These are phyloP conservation scores for Anethum foeniculum DNA, from an alignment of 140 eudicot species.

Conservation along the genomic window DNA sequence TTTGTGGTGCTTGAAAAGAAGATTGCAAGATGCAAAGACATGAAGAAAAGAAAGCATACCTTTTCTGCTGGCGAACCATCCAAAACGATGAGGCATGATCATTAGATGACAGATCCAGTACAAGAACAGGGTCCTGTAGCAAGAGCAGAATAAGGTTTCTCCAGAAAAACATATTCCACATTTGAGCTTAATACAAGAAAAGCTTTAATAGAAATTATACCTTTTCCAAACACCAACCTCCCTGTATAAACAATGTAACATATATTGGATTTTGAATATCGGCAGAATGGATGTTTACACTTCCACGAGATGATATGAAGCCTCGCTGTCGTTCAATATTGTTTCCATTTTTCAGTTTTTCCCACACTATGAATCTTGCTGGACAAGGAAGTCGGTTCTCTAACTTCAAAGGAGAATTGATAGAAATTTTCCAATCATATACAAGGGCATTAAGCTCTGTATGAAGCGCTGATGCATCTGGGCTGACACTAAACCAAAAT, in stretches of 20 bases:
- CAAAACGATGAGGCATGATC: constrained; percentile 83
- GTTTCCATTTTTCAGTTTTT: constrained; percentile 48
- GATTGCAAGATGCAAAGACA: neutral
- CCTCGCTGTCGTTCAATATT: constrained; percentile 67
- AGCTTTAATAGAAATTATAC: constrained; percentile 20
- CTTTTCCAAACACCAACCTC: constrained; percentile 93
- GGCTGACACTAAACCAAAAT: constrained; percentile 74
- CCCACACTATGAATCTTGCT: constrained; percentile 74
- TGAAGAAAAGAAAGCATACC: constrained; percentile 32
- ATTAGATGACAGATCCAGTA: constrained; percentile 63
- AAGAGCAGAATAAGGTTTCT: constrained; percentile 11
- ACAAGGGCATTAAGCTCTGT: constrained; percentile 87
- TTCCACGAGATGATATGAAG: constrained; percentile 60
- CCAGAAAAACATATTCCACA: neutral
- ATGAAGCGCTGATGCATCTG: constrained; percentile 92
- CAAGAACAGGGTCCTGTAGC: constrained; percentile 73
- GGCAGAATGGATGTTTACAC: constrained; percentile 65
- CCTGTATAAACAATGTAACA: constrained; percentile 59
- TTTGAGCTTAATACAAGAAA: neutral
- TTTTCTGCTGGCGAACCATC: constrained; percentile 75
- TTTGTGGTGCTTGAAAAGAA: neutral
- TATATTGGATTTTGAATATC: constrained; percentile 70
- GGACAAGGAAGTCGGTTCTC: constrained; percentile 98
- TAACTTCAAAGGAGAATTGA: constrained; percentile 79
- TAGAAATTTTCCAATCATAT: constrained; percentile 88